Evolutionary conservation across 208 protist species (phyloP), one percentile per base, ranked within the genome.

Genomic region (Polymyxa betae): DNA sequence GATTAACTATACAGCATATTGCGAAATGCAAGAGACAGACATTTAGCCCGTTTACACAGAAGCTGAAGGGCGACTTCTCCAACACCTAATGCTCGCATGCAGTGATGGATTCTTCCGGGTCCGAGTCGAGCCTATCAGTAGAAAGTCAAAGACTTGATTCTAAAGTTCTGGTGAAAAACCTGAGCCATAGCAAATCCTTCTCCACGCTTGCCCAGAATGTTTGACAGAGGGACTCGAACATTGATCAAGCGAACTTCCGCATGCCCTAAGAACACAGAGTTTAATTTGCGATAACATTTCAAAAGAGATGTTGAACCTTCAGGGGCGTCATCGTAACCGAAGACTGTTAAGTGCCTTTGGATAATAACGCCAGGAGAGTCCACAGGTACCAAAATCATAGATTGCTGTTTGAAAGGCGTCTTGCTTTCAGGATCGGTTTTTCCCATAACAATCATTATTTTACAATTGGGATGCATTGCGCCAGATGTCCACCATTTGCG

Each of bases 61-160:
- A 89, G 10, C 20, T 94, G 92, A 0, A 97, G 87, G 10, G 91
- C 66, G 10, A 93, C 88, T 89, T 97, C 96, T 1, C 93, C 93
- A 0, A 94, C 38, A 35, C 96, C 95, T 68, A 97, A 94, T 0
- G 90, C n/a, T 10, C 96, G 91, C 96, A 97, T 97, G 91, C 96
- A 97, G 91, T 97, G 96, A 78, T 97, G 96, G 45, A 97, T 96
- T 38, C 96, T 92, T 0, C 96, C 96, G 20, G 96, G 95, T 12
- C 95, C 95, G 1, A 96, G 92, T 0, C 95, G 88, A 1, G 92
- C 93, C 91, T 94, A 16, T 20, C 49, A 29, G 32, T 46, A 38
- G 24, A 12, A 82, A 38, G 5, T 82, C n/a, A 5, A n/a, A 43
- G 16, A 35, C 72, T 45, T 43, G 5, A 38, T 12, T 38, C 5